These are phyloP conservation scores for Westerdykella aurantiaca DNA, from an alignment of 2,329 filamentous ascomycete genomes.

Conservation along the genomic window DNA sequence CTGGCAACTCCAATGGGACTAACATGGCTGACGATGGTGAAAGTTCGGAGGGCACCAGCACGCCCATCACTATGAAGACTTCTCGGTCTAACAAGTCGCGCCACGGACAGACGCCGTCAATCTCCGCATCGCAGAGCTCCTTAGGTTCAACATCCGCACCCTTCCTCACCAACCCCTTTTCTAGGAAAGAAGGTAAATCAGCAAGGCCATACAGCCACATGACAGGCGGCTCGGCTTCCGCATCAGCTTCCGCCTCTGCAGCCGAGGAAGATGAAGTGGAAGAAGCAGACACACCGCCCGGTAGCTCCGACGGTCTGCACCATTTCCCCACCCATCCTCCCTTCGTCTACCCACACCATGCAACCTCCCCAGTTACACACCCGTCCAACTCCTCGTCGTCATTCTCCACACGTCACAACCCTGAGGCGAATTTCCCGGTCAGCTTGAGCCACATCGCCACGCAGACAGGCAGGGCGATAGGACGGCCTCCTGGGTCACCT, in stretches of 20 bases:
- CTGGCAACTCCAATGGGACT: constrained; percentile 5
- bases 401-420: constrained; percentile 19
- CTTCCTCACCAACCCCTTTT: constrained; percentile 20
- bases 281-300: constrained; percentile 33
- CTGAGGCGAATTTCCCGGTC: constrained; percentile 9
- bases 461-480: too few species aligned
- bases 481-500: constrained; percentile 1
- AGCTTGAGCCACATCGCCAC: constrained; percentile 18
- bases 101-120: constrained; percentile 29
- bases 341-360: background rate
- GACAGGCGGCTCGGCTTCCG: constrained; percentile 20
- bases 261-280: constrained; percentile 3
- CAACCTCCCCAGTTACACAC: constrained; percentile 6
- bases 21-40: constrained; percentile 18
- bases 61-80: constrained; percentile 32
- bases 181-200: constrained; percentile 11
- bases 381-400: constrained; percentile 18
- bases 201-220: background rate
- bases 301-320: constrained; percentile 32
- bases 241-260: constrained; percentile 25
- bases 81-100: constrained; percentile 15
- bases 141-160: constrained; percentile 22
- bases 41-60: constrained; percentile 26
- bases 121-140: constrained; percentile 31
- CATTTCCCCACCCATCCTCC: constrained; percentile 26